phyloP scores from a whole-genome alignment of 176 grass and related monocot species.

The Phoenix dactylifera region DNA sequence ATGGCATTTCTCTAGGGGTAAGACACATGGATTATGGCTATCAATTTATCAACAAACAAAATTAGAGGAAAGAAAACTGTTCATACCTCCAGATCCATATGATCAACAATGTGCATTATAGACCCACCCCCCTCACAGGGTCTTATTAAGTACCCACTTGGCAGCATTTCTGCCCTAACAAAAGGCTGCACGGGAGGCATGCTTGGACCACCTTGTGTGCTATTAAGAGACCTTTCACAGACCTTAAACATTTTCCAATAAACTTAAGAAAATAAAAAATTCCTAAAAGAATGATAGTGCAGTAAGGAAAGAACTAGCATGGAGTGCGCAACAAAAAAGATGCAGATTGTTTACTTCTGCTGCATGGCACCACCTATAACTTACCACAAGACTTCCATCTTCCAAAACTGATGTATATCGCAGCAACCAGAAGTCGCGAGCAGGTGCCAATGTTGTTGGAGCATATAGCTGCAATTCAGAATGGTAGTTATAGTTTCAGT shows the following conservation, averaged over 20 bases:
- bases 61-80: not conserved
- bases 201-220: slow-evolving; percentile 54
- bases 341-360: too few relatives aligned
- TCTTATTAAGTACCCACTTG: slow-evolving; percentile 83
- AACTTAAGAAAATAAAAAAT: not conserved
- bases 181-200: slow-evolving; percentile 70
- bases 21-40: too few relatives aligned
- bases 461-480: slow-evolving; percentile 51
- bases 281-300: not conserved
- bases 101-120: slow-evolving; percentile 88
- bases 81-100: slow-evolving; percentile 83
- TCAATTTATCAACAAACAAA: too few relatives aligned
- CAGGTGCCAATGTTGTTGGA: slow-evolving; percentile 65
- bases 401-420: slow-evolving; percentile 81
- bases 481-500: not conserved
- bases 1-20: not conserved
- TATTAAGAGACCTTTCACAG: slow-evolving; percentile 82
- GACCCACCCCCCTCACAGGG: slow-evolving; percentile 78
- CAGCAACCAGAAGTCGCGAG: slow-evolving; percentile 90
- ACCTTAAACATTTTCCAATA: slow-evolving; percentile 20
- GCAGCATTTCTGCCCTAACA: slow-evolving; percentile 81
- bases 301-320: not conserved
- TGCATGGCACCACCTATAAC: not conserved
- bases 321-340: not conserved
- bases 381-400: slow-evolving; percentile 88